Evolutionary conservation across 2,329 filamentous ascomycete species (phyloP), one percentile per base, ranked within the genome.

Genomic region (Trichothecium sympodiale): DNA sequence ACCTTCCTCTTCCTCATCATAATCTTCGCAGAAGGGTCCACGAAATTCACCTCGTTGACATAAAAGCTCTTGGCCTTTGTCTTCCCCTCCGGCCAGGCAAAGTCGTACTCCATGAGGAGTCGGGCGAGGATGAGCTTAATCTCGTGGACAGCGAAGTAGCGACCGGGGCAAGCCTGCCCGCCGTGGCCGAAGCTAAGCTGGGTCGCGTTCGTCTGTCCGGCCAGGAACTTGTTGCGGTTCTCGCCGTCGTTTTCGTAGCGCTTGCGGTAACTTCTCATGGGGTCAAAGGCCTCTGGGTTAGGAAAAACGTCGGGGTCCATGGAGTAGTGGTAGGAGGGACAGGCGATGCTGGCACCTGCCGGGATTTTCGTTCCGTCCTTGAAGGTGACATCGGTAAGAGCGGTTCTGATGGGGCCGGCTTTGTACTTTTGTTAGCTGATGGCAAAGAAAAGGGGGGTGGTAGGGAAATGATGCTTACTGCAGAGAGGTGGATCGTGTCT

Each of bases 91-190:
- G 38, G 41, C 8, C 56, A 48, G 35, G 43, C 45, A 38, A 57
- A 42, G 17, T 64, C 59, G 42, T 61, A 61, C 18, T 52, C 57
- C 0, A 62, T 58, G 30, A 64, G 42, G 8, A 62, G 51, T 29
- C 57, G 44, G 3, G 55, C 52, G 3, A 64, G 44, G 18, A 62
- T 52, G 37, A 63, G 41, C 46, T 65, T 64, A 45, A 64, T 56
- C 46, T 62, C 55, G 40, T 56, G 53, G 17, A 50, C 47, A 15
- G 60, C 59, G 42, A 64, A 62, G 50, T 61, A 62, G 3, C 60
- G 56, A 7, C 60, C 61, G 0, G 58, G 59, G 39, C 56, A 59
- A 9, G 56, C 56, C 45, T 59, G 54, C 14, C 50, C 50, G 23
- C 55, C 56, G 0, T 55, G 51, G 3, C 56, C 56, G 33, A 59